phyloP scores from a whole-genome alignment of 306 rosid genomes.

The Hylodesmum podocarpum region DNA sequence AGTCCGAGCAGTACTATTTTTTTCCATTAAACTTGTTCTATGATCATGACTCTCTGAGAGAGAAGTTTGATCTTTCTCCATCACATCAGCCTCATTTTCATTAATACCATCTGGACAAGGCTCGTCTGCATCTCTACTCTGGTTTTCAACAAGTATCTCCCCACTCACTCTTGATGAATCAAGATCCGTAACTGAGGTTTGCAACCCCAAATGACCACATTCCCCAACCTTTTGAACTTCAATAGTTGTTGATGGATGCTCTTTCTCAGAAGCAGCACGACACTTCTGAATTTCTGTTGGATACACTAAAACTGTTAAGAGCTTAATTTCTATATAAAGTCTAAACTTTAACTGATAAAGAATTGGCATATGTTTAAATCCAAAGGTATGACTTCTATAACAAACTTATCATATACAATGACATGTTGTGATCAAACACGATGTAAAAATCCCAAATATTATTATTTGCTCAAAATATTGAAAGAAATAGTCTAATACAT shows the following conservation, averaged over 20 bases:
- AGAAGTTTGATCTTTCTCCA: constrained; percentile 22
- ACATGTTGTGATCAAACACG: too few relatives aligned
- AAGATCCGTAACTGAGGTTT: constrained; percentile 43
- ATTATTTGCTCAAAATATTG: too few relatives aligned
- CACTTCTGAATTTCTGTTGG: constrained; percentile 19
- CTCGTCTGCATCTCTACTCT: neutral
- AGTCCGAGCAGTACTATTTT: constrained; percentile 48
- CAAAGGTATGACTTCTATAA: too few relatives aligned
- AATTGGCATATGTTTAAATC: too few relatives aligned
- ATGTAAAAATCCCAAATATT: too few relatives aligned
- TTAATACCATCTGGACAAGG: constrained; percentile 16
- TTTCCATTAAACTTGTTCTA: constrained; percentile 49
- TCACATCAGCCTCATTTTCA: constrained; percentile 13
- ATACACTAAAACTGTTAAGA: neutral
- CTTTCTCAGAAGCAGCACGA: constrained; percentile 36
- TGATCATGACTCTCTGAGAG: constrained; percentile 18
- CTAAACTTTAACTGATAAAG: too few relatives aligned
- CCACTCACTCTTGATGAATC: neutral
- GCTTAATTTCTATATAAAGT: too few relatives aligned
- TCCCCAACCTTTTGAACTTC: constrained; percentile 43
- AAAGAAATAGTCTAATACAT: too few relatives aligned
- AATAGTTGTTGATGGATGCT: neutral
- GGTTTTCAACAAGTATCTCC: constrained; percentile 32
- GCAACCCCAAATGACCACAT: constrained; percentile 45
- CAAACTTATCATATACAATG: too few relatives aligned